Conservation (phyloP, 108 stramenopile genomes). For the Nitzschia sp. region DNA sequence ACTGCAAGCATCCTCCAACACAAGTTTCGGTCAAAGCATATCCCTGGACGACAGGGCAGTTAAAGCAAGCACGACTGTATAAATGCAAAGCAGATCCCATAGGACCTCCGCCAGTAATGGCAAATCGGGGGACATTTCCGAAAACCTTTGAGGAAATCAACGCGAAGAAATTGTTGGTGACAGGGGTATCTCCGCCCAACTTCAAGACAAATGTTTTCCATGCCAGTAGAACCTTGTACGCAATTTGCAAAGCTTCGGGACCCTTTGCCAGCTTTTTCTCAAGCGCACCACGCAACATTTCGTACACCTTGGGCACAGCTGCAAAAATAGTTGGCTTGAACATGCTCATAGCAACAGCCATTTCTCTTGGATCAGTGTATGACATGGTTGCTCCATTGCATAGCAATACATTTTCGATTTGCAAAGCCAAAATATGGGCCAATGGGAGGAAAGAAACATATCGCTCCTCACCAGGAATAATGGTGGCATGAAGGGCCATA, state of each 20-base stretch:
- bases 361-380: conserved; percentile 17
- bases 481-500: background rate
- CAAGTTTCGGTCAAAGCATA: conserved; percentile 47
- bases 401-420: conserved; percentile 13
- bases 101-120: conserved; percentile 36
- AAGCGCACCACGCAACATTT: conserved; percentile 23
- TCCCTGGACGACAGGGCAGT: conserved; percentile 32
- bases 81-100: conserved; percentile 18
- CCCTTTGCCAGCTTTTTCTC: conserved; percentile 17
- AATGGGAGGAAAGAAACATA: conserved; percentile 29
- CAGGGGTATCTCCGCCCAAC: conserved; percentile 24
- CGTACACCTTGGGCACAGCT: conserved; percentile 38
- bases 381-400: conserved; percentile 11
- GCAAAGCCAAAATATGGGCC: conserved; percentile 32
- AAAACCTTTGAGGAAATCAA: conserved; percentile 15
- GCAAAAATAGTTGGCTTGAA: conserved; percentile 23
- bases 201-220: conserved; percentile 19
- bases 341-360: conserved; percentile 7
- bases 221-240: conserved; percentile 8
- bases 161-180: conserved; percentile 24
- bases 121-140: conserved; percentile 20
- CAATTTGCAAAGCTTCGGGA: conserved; percentile 2
- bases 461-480: conserved; percentile 10
- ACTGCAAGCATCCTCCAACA: conserved; percentile 19
- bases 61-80: conserved; percentile 28